Evolutionary conservation across 441 rosid species (phyloP).

Genomic region (Monsonia emarginata): DNA sequence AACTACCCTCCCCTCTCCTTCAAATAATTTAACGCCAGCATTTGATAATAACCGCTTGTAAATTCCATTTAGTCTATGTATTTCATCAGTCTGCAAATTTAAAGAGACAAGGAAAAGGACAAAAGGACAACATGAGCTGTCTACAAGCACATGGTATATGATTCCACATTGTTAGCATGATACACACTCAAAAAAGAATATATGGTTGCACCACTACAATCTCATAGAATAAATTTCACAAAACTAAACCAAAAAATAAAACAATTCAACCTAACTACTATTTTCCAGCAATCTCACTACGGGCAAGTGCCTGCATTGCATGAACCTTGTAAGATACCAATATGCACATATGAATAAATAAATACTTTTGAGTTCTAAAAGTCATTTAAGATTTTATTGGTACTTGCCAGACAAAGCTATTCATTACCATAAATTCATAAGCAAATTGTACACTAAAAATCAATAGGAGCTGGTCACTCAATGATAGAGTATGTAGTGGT

Average conservation of each 20-base stretch:
- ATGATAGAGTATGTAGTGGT: neutral
- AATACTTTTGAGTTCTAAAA: neutral
- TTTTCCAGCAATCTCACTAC: too few relatives aligned
- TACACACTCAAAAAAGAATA: too few relatives aligned
- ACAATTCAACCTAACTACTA: too few relatives aligned
- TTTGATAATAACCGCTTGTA: slow-evolving; percentile 80
- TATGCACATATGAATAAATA: neutral
- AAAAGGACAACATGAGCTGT: neutral
- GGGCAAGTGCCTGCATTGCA: too few relatives aligned
- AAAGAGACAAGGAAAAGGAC: slow-evolving; percentile 15
- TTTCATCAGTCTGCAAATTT: slow-evolving; percentile 73
- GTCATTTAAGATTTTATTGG: neutral
- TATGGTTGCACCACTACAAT: too few relatives aligned
- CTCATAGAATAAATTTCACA: too few relatives aligned
- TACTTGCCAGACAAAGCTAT: neutral
- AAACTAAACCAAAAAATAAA: too few relatives aligned
- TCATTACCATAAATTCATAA: neutral
- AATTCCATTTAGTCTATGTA: slow-evolving; percentile 71
- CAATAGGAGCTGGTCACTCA: neutral
- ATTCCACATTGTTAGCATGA: neutral
- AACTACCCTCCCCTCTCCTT: slow-evolving; percentile 89
- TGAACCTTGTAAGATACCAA: too few relatives aligned
- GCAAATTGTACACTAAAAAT: neutral
- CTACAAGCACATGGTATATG: neutral
- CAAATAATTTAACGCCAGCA: slow-evolving; percentile 80